phyloP scores from a whole-genome alignment of 169 alveolate species.

The Eimeria maxima region DNA sequence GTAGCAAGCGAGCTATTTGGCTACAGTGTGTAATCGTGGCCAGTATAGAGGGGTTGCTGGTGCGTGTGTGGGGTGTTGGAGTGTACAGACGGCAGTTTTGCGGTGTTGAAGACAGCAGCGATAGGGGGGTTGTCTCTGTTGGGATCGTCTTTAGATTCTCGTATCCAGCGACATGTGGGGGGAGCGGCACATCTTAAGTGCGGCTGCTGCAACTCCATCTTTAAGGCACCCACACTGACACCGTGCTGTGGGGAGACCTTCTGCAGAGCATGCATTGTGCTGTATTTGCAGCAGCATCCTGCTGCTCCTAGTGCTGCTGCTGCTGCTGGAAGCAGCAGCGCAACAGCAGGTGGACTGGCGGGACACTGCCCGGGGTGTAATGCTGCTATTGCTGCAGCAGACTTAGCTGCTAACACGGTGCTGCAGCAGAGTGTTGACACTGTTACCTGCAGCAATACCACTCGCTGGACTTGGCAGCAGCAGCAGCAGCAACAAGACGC shows the following conservation, averaged over 20 bases:
- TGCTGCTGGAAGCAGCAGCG: conserved; percentile 67
- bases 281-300: conserved; percentile 66
- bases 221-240: conserved; percentile 56
- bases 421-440: conserved; percentile 80
- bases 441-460: conserved; percentile 33
- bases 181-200: conserved; percentile 75
- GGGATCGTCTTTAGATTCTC: conserved; percentile 61
- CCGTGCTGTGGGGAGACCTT: conserved; percentile 82
- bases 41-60: neutral
- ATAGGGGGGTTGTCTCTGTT: conserved; percentile 27
- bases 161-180: conserved; percentile 77
- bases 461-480: conserved; percentile 16
- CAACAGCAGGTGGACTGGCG: neutral
- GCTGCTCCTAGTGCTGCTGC: neutral
- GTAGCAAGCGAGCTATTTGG: no score
- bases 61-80: neutral
- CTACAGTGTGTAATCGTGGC: no score
- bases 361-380: conserved; percentile 78
- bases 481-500: conserved; percentile 25
- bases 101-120: conserved; percentile 68
- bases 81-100: conserved; percentile 76
- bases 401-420: conserved; percentile 43
- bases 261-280: conserved; percentile 71
- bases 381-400: neutral
- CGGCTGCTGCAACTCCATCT: conserved; percentile 50